Evolutionary conservation across 176 grass and related monocot species (phyloP), one percentile per base, ranked within the genome.

Genomic region (Melocanna baccifera): DNA sequence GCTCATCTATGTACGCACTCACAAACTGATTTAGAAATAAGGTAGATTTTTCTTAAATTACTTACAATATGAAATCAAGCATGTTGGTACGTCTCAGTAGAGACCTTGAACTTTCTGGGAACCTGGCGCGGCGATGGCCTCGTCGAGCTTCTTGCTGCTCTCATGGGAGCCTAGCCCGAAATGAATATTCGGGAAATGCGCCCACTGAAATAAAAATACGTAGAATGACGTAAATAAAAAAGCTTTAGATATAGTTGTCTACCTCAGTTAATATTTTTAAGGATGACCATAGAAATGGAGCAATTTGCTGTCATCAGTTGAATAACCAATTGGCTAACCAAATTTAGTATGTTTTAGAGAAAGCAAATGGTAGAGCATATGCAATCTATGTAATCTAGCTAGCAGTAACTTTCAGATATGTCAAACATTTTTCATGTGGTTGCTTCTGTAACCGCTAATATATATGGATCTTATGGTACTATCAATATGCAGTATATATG

Each of bases 141-240:
- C 90, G 2, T 88, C 73, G 30, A 86, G 56, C 82, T 91, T 88
- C 72, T 86, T 88, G 83, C 19, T 84, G 55, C 52, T 80, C 62
- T 88, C 86, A 34, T 73, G 59, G 46, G 86, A 42, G 39, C 71
- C 86, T 68, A 77, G 51, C 6, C 86, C 90, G 28, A 88, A 73
- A 86, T 91, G 90, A 23, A 91, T 91, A 58, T 91, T 81, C 1
- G 86, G 90, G 43, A 91, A 88, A 91, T 91, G 90, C 10, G 90
- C 90, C 86, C 90, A 91, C 90, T 91, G 90, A 40, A 91, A 88
- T 18, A 71, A 41, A 72, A 76, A 40, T 29, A 1, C n/a, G 53
- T 13, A 67, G 9, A 41, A 10, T 20, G 5, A 20, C 20, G 58
- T 30, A 9, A 28, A 62, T 42, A 9, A 42, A 42, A 42, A 42